Base-by-base conservation (phyloP, 371 early-diverging fungal species). In the Mucor mucedo region DNA sequence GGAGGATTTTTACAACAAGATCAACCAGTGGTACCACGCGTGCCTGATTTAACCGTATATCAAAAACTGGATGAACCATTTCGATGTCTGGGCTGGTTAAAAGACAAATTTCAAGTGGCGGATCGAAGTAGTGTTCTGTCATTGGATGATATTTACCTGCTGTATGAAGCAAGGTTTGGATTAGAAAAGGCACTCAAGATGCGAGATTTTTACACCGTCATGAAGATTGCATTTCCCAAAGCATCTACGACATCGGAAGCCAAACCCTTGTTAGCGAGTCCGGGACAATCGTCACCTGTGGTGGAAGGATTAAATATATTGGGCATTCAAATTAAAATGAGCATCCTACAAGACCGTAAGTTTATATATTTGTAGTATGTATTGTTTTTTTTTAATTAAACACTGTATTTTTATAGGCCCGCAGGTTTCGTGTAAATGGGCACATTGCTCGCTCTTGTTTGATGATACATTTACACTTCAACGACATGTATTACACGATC, bases 401-500 rank as follows among this genome's bases (percentile, higher is more conserved):
- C 58, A 47, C 57, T 65, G 1, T 63, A 33, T 39, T 16, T 5
- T n/a, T 28, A 1, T 54, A 68, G 68, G 65, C 0, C 55, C 58
- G 8, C 68, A 74, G 9, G 27, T 67, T 8, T 47, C 75, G 39
- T 86, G 87, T 55, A 79, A 82, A 58, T 86, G 87, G 87, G 79
- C 75, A 1, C 72, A 80, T 48, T 86, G 87, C 63, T 73, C 79
- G 13, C 58, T 75, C 14, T 69, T 73, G 27, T 80, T 82, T 50
- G 57, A 73, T 11, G 83, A 82, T 33, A 77, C 82, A 35, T 42
- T 55, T 76, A 40, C 71, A 71, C 32, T 80, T 82, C 42, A 40
- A 71, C 16, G 79, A 75, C 87, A 86, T 48, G 75, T 84, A 30
- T 66, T 85, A n/a, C 75, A 78, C 54, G 81, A 82, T 21, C 87